Percentiles rank a stretch among this genome's conserved stretches.
Evolutionary conservation across 345 rosid species (phyloP).

Genomic region (Mangifera indica): DNA sequence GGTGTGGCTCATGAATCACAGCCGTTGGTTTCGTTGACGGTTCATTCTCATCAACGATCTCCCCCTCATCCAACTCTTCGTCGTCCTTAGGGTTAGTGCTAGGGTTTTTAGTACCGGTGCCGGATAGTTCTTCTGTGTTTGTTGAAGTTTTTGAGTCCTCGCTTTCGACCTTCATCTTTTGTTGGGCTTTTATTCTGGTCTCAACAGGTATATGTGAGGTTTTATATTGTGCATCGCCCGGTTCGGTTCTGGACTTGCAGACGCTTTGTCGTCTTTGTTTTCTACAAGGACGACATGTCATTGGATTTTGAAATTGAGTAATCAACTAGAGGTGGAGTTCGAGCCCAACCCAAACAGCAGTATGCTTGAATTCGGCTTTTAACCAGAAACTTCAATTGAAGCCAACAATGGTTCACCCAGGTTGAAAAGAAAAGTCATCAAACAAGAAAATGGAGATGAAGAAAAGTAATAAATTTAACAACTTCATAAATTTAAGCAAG

Average conservation of each 20-base stretch:
- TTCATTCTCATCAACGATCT: slow-evolving; percentile 43
- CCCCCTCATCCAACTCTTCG: slow-evolving; percentile 60
- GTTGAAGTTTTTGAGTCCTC: background rate
- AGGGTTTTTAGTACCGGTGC: slow-evolving; percentile 21
- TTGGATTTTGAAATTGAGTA: too few relatives aligned
- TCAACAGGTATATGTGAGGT: background rate
- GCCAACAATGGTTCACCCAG: too few relatives aligned
- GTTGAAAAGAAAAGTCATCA: too few relatives aligned
- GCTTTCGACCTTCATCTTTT: slow-evolving; percentile 28
- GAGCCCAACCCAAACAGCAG: too few relatives aligned
- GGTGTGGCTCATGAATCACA: slow-evolving; percentile 44
- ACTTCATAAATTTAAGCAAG: too few relatives aligned
- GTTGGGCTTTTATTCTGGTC: background rate
- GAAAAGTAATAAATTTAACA: too few relatives aligned
- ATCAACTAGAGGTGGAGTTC: too few relatives aligned
- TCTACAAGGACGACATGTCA: background rate
- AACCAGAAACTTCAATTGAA: too few relatives aligned
- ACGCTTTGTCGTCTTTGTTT: background rate
- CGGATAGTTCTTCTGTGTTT: slow-evolving; percentile 23
- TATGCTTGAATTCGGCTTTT: too few relatives aligned
- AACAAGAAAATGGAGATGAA: too few relatives aligned
- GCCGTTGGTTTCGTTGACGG: slow-evolving; percentile 29
- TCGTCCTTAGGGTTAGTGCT: slow-evolving; percentile 32
- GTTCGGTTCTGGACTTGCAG: background rate
- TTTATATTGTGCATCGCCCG: background rate